These are phyloP conservation scores for Aspergillus sp. DNA, from an alignment of 2,329 filamentous ascomycete species.

Conservation along the genomic window DNA sequence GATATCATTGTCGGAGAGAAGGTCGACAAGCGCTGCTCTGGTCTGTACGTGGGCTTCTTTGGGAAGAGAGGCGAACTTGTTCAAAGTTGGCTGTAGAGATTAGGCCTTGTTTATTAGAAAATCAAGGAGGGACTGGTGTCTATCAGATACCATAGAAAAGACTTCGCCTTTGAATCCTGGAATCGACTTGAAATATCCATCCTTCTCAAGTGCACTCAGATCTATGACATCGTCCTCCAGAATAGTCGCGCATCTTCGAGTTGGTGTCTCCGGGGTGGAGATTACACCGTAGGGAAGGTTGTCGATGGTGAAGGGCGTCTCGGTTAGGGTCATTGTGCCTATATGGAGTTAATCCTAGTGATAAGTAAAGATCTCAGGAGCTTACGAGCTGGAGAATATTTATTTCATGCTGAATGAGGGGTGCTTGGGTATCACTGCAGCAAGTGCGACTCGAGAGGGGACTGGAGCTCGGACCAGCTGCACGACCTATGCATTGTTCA, in stretches of 20 bases:
- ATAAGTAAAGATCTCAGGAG: too few relatives aligned
- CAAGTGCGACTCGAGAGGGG: background rate
- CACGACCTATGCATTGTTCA: background rate
- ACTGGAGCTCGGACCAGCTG: background rate
- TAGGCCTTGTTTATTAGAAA: background rate
- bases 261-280: constrained; percentile 10
- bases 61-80: constrained; percentile 17
- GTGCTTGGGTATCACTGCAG: background rate
- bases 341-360: too few relatives aligned
- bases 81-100: constrained; percentile 11
- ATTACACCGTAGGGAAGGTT: constrained; percentile 23
- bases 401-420: background rate
- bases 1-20: constrained; percentile 4
- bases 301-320: constrained; percentile 20
- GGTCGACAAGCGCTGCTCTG: constrained; percentile 6
- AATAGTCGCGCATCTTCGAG: constrained; percentile 17
- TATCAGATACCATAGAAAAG: constrained; percentile 11
- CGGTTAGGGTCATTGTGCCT: background rate
- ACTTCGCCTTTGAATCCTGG: constrained; percentile 7
- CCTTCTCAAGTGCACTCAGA: constrained; percentile 13
- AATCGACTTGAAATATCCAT: constrained; percentile 14
- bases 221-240: constrained; percentile 17
- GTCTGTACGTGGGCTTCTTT: constrained; percentile 9
- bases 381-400: background rate
- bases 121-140: background rate